Percentiles rank a stretch among this genome's conserved stretches.
phyloP scores from a whole-genome alignment of 148 eudicot species.

The Amaranthus palmeri region DNA sequence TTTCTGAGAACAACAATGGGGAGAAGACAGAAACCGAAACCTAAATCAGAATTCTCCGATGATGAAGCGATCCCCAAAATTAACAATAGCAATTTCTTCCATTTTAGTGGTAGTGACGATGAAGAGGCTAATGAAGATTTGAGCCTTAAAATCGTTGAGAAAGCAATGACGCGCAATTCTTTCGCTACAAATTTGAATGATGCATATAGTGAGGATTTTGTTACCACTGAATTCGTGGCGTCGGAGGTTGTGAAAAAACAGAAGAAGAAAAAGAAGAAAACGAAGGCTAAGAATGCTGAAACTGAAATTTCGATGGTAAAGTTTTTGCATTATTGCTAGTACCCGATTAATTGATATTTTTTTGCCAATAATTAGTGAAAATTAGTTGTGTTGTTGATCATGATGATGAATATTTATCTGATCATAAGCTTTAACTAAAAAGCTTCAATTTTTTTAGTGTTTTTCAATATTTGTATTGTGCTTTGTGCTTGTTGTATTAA shows the following conservation, averaged over 20 bases:
- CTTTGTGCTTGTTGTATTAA: too few relatives aligned
- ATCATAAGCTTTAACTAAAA: not conserved
- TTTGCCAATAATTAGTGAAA: not conserved
- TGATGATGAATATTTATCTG: not conserved
- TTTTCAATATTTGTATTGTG: not conserved
- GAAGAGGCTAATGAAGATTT: conserved; percentile 84
- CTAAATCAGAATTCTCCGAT: conserved; percentile 23
- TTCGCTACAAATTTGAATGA: not conserved
- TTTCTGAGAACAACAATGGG: conserved; percentile 13
- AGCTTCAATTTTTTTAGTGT: not conserved
- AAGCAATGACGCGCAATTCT: conserved; percentile 49
- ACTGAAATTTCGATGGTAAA: conserved; percentile 33
- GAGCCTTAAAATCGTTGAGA: conserved; percentile 74
- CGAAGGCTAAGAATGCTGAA: conserved; percentile 26
- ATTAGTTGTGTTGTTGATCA: not conserved
- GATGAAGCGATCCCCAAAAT: not conserved
- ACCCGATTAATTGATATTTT: not conserved
- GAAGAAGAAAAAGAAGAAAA: conserved; percentile 23
- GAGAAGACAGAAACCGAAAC: conserved; percentile 25
- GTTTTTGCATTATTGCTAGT: not conserved
- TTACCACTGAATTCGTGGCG: conserved; percentile 20
- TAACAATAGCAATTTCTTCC: not conserved
- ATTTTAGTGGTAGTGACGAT: conserved; percentile 41
- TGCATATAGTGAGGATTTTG: conserved; percentile 13
- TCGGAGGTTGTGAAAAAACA: conserved; percentile 25